Conservation (phyloP, 805 yeast genomes). For the Candida nitratophila region DNA sequence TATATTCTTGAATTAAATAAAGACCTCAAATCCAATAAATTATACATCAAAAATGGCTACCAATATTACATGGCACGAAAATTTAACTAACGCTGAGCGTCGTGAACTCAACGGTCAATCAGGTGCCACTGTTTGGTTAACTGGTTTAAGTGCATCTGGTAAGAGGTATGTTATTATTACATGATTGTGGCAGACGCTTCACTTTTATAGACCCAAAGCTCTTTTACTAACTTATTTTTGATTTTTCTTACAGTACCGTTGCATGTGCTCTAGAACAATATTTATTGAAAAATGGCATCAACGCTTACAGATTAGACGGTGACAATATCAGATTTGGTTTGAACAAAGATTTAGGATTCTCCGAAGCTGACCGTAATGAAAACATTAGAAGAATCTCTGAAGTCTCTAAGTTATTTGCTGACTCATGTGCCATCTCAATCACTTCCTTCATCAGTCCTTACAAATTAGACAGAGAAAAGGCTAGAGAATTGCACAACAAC, state of each 20-base stretch:
- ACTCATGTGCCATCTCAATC: slow-evolving; percentile 79
- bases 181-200: background rate
- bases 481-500: slow-evolving; percentile 76
- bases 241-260: slow-evolving; percentile 46
- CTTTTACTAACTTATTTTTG: too few species aligned
- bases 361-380: slow-evolving; percentile 87
- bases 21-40: too few species aligned
- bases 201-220: too few species aligned
- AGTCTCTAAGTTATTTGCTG: slow-evolving; percentile 90
- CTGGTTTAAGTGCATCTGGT: slow-evolving; percentile 94
- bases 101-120: slow-evolving; percentile 61
- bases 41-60: slow-evolving; percentile 91
- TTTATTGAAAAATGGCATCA: slow-evolving; percentile 59
- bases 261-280: slow-evolving; percentile 91
- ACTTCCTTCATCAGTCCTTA: slow-evolving; percentile 94
- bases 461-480: slow-evolving; percentile 73
- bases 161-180: slow-evolving; percentile 35
- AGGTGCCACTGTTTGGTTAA: slow-evolving; percentile 91
- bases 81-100: slow-evolving; percentile 81
- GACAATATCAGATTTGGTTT: slow-evolving; percentile 93
- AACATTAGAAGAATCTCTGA: slow-evolving; percentile 93
- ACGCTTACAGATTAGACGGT: slow-evolving; percentile 86
- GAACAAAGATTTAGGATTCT: slow-evolving; percentile 90
- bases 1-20: too few species aligned
- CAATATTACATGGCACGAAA: slow-evolving; percentile 94